phyloP scores from a whole-genome alignment of 805 yeast genomes.

The Wickerhamiella brachini region DNA sequence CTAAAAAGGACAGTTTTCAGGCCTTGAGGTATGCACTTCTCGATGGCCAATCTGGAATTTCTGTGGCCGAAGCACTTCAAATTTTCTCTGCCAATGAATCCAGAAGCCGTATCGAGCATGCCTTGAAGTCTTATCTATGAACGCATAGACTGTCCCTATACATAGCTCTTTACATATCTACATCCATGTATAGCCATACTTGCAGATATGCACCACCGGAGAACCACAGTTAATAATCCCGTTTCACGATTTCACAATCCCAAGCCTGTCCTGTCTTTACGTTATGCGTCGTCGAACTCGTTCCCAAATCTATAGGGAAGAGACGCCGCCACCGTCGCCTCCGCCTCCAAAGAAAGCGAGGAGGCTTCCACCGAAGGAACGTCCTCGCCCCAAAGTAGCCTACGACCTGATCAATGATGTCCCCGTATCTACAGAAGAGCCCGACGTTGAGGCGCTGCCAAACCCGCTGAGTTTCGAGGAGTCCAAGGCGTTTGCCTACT shows the following conservation, averaged over 20 bases:
- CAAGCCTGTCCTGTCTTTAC: neutral
- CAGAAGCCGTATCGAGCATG: neutral
- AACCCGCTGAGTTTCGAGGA: constrained; percentile 60
- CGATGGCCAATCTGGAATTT: constrained; percentile 58
- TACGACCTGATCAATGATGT: constrained; percentile 15
- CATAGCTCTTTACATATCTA: too few relatives aligned
- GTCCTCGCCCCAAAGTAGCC: constrained; percentile 18
- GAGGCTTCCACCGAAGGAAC: constrained; percentile 11
- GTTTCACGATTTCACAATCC: too few relatives aligned
- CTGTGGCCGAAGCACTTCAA: constrained; percentile 42
- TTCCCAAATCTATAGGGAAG: neutral
- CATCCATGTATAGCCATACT: too few relatives aligned
- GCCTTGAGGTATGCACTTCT: constrained; percentile 53
- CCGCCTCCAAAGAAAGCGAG: constrained; percentile 17
- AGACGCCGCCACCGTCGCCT: constrained; percentile 7
- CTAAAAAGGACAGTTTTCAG: constrained; percentile 32
- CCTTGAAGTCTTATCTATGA: neutral
- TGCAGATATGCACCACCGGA: neutral
- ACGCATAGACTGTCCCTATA: too few relatives aligned
- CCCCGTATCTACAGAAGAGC: constrained; percentile 52
- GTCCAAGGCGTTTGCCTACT: constrained; percentile 32
- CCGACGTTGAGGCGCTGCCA: constrained; percentile 49
- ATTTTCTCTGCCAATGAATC: constrained; percentile 32
- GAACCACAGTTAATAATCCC: neutral
- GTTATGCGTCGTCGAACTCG: constrained; percentile 3